Conservation (phyloP, 2,329 filamentous ascomycete genomes). For the Ciborinia camelliae region DNA sequence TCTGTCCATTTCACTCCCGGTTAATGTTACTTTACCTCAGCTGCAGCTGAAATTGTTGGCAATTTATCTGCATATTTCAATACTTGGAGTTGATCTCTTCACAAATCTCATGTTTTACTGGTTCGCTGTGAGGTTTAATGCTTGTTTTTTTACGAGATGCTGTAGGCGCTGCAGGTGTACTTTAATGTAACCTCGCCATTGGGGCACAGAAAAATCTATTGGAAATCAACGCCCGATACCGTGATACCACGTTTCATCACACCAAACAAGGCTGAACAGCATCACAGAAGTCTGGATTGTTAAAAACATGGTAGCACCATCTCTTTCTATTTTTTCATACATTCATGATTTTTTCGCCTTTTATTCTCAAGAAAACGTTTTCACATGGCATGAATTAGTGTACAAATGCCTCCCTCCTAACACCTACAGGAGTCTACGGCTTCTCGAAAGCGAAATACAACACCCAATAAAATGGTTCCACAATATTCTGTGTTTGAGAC, state of each 20-base stretch:
- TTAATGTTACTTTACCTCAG: no score
- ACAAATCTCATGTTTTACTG: neutral
- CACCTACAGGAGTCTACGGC: no score
- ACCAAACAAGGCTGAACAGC: neutral
- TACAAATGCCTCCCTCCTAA: neutral
- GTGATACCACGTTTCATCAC: neutral
- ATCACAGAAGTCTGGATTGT: neutral
- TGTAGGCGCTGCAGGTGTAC: neutral
- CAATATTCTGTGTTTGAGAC: neutral
- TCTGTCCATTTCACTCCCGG: no score
- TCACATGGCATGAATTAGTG: neutral
- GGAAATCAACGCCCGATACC: neutral
- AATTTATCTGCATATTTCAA: neutral
- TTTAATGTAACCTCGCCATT: neutral
- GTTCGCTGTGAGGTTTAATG: neutral
- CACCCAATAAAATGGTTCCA: neutral
- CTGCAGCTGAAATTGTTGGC: neutral
- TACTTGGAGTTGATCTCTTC: neutral
- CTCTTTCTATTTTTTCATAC: neutral
- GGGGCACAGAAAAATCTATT: neutral
- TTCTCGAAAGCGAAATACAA: neutral
- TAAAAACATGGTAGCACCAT: neutral
- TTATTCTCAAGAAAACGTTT: neutral
- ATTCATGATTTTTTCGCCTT: neutral
- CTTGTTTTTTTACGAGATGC: neutral